Evolutionary conservation across 2,329 filamentous ascomycete genomes (phyloP), one percentile per base, ranked within the genome.

Genomic region (Fusarium irregulare): DNA sequence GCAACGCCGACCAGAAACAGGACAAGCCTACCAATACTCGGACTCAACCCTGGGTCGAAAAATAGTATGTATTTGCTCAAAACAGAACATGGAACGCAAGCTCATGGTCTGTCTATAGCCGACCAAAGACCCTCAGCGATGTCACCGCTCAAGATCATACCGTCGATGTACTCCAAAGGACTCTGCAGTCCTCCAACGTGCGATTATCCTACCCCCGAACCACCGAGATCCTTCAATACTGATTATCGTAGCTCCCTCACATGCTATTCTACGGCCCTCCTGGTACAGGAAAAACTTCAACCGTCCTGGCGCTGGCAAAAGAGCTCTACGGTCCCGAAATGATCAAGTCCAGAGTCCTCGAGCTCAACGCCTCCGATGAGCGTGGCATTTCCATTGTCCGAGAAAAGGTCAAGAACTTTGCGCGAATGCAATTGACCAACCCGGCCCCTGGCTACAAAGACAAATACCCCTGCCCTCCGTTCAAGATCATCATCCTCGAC

Each of bases 231-330:
- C 46, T 10, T 32, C 30, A 37, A 64, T 44, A 58, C 53, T 64
- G 57, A 71, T 14, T 21, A 10, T 21, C 25, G 20, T 55, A 77
- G 89, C 91, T 99, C 41, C 96, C 96, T 5, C 97, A 99, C 81
- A 98, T 99, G 93, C 92, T 99, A 76, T 98, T 98, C 86, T 99
- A 99, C 79, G 96, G 96, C 6, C 96, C 97, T 1, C 97, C 96
- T 0, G 96, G 96, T 44, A 99, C 96, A 1, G 96, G 96, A 74
- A 99, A 99, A 84, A 99, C 96, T 2, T 97, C 93, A 3, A 99
- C 97, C 0, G 94, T 99, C 75, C 92, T 99, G 70, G 97, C 97
- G 4, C 91, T 99, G 30, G 94, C 96, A 58, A 98, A 98, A 82
- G 94, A 98, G 78, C 92, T 99, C 65, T 99, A 97, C 82, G 97